Base-by-base conservation (phyloP, 2,329 filamentous ascomycete species). In the Alternaria angustiovoidea region DNA sequence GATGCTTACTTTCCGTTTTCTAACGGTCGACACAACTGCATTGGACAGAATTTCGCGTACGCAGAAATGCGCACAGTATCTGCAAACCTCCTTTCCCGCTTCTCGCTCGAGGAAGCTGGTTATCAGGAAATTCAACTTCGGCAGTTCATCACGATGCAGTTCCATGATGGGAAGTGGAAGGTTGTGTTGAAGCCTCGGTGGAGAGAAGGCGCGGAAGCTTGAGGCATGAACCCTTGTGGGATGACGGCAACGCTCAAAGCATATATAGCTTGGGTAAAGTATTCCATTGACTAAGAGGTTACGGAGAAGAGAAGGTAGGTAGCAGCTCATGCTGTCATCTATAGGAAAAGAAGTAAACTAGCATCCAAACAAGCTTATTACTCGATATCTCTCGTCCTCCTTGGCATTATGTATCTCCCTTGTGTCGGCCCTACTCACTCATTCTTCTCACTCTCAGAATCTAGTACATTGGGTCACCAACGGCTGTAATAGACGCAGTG, bases 61-160 rank as follows among this genome's bases (percentile, higher is more conserved):
- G 51, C 38, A n/a, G 38, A 53, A 16, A 53, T 53, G 51, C 51
- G 51, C 26, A 53, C 38, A n/a, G 51, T 53, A 6, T 53, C 51
- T 11, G 38, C 51, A 6, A 53, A 53, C 8, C 24, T 53, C 7
- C 38, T 53, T 24, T 53, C 26, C 11, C 38, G 28, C 39, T 53
- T 53, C 20, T 42, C 39, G 5, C 11, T 53, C 5, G n/a, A 42
- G 9, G 39, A 44, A 42, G 51, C 51, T 44, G 39, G 51, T 14
- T 36, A 53, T 42, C 28, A 53, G 14, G 11, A 53, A 9, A 53
- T 53, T 30, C 51, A 53, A 12, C 51, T 53, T 26, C 51, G 51
- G 26, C 51, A 43, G 16, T 53, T 53, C 14, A 53, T 53, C 8
- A 53, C 51, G 38, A 53, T 53, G 51, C 26, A 53, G 12, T 43